Evolutionary conservation across 176 grass and related monocot species (phyloP), one percentile per base, ranked within the genome.

Genomic region (Zizania latifolia): DNA sequence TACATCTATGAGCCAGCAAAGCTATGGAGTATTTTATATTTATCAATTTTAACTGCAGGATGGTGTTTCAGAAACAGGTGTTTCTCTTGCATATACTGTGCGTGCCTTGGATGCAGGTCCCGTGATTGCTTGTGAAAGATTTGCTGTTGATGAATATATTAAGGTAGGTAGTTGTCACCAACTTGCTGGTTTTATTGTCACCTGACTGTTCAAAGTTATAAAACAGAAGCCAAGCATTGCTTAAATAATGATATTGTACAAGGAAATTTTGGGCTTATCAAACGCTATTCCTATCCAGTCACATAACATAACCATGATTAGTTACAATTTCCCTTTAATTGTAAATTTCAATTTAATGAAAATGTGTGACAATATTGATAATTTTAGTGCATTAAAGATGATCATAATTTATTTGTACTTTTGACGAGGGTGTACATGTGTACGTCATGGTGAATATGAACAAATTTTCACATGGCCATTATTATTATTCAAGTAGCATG

Each of bases 41-140:
- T 78, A 11, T 75, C 32, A 8, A 36, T 69, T 91, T 11, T 81
- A 13, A 80, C 44, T 78, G 71, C 83, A 97, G 94, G 90, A 97
- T 81, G 94, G 94, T 75, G 86, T 97, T 67, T 53, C 54, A 63
- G 90, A 97, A 87, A 97, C 94, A 87, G 94, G 94, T 91, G 94
- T 93, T 74, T 93, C 94, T 19, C 64, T 97, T 85, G 90, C 91
- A 83, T 97, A 97, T 80, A 97, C 94, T 74, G 85, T 97, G 36
- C 84, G 81, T 86, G 81, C 80, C 4, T 74, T 97, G 71, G 94
- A 97, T 89, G 82, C 94, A 36, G 94, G 94, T 58, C 94, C 94
- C 30, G 71, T 97, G 33, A 97, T 97, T 89, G 78, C 94, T 26
- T 80, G 27, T 58, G 86, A 89, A 87, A 91, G 58, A 71, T 64